Percentiles rank a stretch among this genome's conserved stretches.
phyloP scores from a whole-genome alignment of 1,284 basidiomycete genomes.

The Meira nashicola region DNA sequence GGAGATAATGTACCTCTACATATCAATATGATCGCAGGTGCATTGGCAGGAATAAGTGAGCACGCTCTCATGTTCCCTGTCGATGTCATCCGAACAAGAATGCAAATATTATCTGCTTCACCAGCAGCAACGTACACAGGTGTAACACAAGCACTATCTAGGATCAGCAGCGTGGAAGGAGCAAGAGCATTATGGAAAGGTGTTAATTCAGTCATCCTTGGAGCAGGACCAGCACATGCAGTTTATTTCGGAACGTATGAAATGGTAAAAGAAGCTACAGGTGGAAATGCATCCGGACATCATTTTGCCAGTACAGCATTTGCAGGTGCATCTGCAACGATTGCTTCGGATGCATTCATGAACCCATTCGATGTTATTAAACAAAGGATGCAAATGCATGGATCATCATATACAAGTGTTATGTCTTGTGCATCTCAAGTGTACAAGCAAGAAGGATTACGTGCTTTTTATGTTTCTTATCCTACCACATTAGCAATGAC shows the following conservation, averaged over 20 bases:
- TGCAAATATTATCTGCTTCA: slow-evolving; percentile 85
- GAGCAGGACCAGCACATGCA: slow-evolving; percentile 95
- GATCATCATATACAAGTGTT: slow-evolving; percentile 81
- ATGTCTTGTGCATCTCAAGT: slow-evolving; percentile 75
- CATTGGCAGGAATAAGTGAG: slow-evolving; percentile 94
- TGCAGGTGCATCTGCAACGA: slow-evolving; percentile 89
- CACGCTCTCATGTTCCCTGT: slow-evolving; percentile 98
- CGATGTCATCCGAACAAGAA: slow-evolving; percentile 97
- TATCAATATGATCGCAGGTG: slow-evolving; percentile 95
- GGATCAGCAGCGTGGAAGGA: slow-evolving; percentile 89
- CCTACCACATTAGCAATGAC: slow-evolving; percentile 91
- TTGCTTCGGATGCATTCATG: slow-evolving; percentile 95
- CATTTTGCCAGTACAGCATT: slow-evolving; percentile 79
- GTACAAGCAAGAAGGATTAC: slow-evolving; percentile 76
- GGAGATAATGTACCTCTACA: slow-evolving; percentile 44
- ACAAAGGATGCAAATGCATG: slow-evolving; percentile 48
- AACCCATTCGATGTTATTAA: slow-evolving; percentile 83
- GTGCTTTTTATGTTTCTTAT: slow-evolving; percentile 96
- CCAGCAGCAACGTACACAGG: slow-evolving; percentile 80
- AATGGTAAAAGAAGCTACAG: slow-evolving; percentile 84
- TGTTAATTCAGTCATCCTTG: slow-evolving; percentile 92
- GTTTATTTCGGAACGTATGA: slow-evolving; percentile 97
- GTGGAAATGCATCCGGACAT: slow-evolving; percentile 76
- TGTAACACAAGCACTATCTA: slow-evolving; percentile 77
- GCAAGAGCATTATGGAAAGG: slow-evolving; percentile 87